Conservation (phyloP, 2,329 filamentous ascomycete genomes). For the Dactylellina haptotyla region DNA sequence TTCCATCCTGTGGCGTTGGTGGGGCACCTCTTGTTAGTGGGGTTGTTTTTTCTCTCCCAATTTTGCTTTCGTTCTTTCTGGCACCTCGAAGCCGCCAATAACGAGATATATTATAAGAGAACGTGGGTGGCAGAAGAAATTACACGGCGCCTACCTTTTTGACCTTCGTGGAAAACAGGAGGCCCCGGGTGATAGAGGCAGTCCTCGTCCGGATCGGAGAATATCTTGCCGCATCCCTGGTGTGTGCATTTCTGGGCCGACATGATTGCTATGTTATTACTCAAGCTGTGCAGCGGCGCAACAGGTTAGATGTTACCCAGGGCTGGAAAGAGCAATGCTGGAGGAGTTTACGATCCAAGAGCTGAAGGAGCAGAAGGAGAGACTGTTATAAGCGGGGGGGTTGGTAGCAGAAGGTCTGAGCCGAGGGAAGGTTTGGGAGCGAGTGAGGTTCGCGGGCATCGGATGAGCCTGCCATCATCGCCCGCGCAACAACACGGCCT, state of each 20-base stretch:
- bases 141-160: constrained; percentile 77
- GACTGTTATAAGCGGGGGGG: neutral
- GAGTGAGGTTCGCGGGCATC: neutral
- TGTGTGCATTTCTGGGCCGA: constrained; percentile 92
- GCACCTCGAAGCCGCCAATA: neutral
- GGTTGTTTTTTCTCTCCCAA: constrained; percentile 3
- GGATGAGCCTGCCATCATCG: neutral
- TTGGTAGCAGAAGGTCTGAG: neutral
- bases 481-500: neutral
- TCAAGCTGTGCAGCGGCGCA: neutral
- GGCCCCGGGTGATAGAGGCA: constrained; percentile 94
- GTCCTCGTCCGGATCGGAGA: constrained; percentile 80
- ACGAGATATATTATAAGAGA: constrained; percentile 11
- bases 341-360: neutral
- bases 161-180: constrained; percentile 95
- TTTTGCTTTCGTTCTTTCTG: neutral
- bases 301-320: no score
- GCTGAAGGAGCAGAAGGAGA: neutral
- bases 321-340: no score
- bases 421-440: no score
- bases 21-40: constrained; percentile 42
- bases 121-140: neutral
- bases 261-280: constrained; percentile 24
- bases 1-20: constrained; percentile 78
- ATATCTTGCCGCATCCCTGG: constrained; percentile 91